A percentile compares a stretch with the other conserved stretches of the same genome.
phyloP scores from a whole-genome alignment of 495 filamentous ascomycete species.

The Cudoniella acicularis region DNA sequence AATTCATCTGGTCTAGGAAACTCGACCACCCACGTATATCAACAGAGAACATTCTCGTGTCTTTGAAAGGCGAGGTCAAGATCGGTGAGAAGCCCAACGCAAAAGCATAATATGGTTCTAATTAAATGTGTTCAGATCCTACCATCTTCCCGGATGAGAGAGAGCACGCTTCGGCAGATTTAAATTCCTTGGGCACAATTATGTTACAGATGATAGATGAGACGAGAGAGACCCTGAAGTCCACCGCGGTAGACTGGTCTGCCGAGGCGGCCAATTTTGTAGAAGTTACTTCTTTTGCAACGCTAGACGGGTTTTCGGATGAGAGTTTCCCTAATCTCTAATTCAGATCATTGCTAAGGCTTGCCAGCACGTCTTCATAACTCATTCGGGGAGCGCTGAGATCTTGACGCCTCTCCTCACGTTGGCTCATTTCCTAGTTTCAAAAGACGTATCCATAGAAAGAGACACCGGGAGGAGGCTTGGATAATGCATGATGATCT shows the following conservation, averaged over 20 bases:
- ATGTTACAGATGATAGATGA: conserved; percentile 13
- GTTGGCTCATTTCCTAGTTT: conserved; percentile 12
- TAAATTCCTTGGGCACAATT: conserved; percentile 3
- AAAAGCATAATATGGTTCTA: conserved; percentile 1
- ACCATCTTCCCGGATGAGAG: conserved; percentile 4
- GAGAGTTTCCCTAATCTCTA: conserved; percentile 2
- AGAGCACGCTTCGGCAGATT: conserved; percentile 6
- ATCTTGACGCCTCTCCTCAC: conserved; percentile 7
- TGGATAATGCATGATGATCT: conserved; percentile 7
- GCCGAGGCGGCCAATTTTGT: conserved; percentile 6
- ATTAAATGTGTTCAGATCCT: conserved; percentile 1
- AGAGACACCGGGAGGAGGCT: conserved; percentile 7
- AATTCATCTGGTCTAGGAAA: conserved; percentile 10
- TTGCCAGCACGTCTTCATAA: conserved; percentile 14
- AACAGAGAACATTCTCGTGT: conserved; percentile 10
- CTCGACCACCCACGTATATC: conserved; percentile 3
- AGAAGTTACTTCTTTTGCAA: conserved; percentile 10
- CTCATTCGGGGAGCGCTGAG: conserved; percentile 5
- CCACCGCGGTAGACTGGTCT: conserved; percentile 2
- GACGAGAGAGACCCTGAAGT: conserved; percentile 5
- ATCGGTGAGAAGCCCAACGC: neutral
- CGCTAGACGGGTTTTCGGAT: conserved; percentile 5
- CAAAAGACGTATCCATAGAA: conserved; percentile 12
- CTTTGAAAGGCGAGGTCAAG: conserved; percentile 10
- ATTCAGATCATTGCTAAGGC: conserved; percentile 6